Evolutionary conservation across 306 rosid species (phyloP), one percentile per base, ranked within the genome.

Genomic region (Cicer cuneatum): DNA sequence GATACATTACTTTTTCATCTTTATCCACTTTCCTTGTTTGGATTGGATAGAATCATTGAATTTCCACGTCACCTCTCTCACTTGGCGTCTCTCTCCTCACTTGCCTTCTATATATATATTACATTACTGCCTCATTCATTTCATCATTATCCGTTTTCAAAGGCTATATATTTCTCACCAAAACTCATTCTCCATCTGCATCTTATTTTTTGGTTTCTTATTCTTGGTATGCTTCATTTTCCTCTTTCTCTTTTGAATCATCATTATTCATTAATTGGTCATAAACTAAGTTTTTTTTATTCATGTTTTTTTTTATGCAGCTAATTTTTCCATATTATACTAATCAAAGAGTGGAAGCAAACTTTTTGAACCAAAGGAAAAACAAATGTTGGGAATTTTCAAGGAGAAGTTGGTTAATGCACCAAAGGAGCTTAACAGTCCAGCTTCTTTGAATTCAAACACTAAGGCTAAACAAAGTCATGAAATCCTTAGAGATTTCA

Each of bases 401-500:
- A 88, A 86, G 80, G 88, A 86, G 65, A 90, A 76, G 35, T 78
- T 89, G 79, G 94, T 87, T 8, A 83, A 86, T 49, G 92, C 98
- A 68, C 98, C 98, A 0, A 82, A 89, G 83, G 98, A 94, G 89
- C 92, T 94, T 33, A 78, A 89, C 10, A 93, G 98, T 80, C 94
- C 98, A 12, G 93, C 86, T 47, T 59, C 91, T 41, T 29, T 43
- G 73, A 72, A 65, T 73, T 81, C 82, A 11, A 58, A 82, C 39
- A 46, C 51, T 63, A 89, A 83, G 81, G 85, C 92, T 3, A 89
- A 89, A 77, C 83, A 41, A 49, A 64, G 90, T 40, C 73, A 69
- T 15, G 90, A 94, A 2, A 85, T 91, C 65, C 68, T 86, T 39
- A 21, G 77, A 5, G 83, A 83, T 51, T 91, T 91, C 87, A 56